Conservation (phyloP, 1,139 yeast species). For the Candida frijolesensis region DNA sequence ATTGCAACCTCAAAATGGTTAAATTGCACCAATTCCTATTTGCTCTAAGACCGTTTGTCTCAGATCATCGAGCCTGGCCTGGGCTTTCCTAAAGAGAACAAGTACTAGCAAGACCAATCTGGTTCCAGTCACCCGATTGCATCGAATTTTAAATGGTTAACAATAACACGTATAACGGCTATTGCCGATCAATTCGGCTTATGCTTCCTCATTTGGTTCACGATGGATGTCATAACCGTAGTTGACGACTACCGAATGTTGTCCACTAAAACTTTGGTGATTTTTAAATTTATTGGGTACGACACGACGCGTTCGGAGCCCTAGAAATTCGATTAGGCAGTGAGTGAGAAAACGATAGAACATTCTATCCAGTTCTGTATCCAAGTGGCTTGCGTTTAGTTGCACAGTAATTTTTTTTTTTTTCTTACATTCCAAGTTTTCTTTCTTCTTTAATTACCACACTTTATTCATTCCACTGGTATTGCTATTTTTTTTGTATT, state of each 20-base stretch:
- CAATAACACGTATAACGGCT: too few relatives aligned
- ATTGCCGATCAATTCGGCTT: too few relatives aligned
- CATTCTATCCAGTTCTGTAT: slow-evolving; percentile 6
- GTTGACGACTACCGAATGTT: neutral
- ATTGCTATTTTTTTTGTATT: neutral
- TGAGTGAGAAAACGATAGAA: slow-evolving; percentile 1
- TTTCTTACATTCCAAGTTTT: neutral
- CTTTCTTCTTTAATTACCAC: neutral
- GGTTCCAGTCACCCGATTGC: too few relatives aligned
- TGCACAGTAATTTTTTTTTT: neutral
- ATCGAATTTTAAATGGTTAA: too few relatives aligned
- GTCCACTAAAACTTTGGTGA: neutral
- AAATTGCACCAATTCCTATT: neutral
- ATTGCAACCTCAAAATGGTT: neutral
- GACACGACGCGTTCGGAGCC: neutral
- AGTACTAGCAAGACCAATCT: too few relatives aligned
- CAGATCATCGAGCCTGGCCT: neutral
- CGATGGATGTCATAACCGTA: neutral
- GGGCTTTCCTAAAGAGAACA: neutral
- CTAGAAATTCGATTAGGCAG: neutral
- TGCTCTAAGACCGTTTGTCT: neutral
- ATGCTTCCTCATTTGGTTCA: neutral
- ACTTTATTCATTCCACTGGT: neutral
- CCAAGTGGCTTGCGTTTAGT: neutral
- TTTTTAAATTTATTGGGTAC: neutral